phyloP scores from a whole-genome alignment of 2,329 filamentous ascomycete species.

The Sphaerulina musiva region DNA sequence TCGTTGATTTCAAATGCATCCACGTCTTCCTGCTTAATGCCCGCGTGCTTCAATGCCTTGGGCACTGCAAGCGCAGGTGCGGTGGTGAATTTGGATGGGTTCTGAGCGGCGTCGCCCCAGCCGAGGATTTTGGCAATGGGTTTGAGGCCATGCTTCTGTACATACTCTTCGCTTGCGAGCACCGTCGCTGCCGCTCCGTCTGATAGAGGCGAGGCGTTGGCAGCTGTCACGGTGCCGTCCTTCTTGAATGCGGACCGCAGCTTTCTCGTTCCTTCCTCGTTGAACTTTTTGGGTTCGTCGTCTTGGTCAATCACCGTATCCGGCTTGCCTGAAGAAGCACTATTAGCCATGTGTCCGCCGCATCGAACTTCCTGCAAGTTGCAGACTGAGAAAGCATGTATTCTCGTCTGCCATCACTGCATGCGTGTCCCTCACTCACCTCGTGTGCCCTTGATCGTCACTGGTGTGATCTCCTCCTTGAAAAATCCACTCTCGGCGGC shows the following conservation, averaged over 20 bases:
- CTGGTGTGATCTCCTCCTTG: constrained; percentile 75
- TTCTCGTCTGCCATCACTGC: background rate
- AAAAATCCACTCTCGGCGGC: constrained; percentile 78
- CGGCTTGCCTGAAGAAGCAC: constrained; percentile 54
- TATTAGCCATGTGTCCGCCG: background rate
- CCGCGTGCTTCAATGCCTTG: constrained; percentile 94
- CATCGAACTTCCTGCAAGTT: background rate
- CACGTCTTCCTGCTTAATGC: constrained; percentile 66
- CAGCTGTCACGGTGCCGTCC: constrained; percentile 74
- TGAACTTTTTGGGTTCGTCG: constrained; percentile 88
- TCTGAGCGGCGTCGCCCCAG: constrained; percentile 89
- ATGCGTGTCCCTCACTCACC: constrained; percentile 40
- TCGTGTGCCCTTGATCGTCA: constrained; percentile 79
- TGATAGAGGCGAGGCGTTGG: constrained; percentile 93
- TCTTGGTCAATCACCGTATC: constrained; percentile 72
- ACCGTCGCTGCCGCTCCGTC: constrained; percentile 90
- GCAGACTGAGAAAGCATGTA: background rate
- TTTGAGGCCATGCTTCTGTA: constrained; percentile 85
- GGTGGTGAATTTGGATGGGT: constrained; percentile 92
- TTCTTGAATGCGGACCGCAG: constrained; percentile 72
- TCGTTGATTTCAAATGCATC: constrained; percentile 99
- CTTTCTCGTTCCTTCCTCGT: constrained; percentile 46
- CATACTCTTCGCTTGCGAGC: constrained; percentile 85
- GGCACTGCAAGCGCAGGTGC: constrained; percentile 89
- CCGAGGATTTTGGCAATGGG: constrained; percentile 94